Conservation (phyloP, 2,329 filamentous ascomycete genomes). For the Exophiala oligosperma region DNA sequence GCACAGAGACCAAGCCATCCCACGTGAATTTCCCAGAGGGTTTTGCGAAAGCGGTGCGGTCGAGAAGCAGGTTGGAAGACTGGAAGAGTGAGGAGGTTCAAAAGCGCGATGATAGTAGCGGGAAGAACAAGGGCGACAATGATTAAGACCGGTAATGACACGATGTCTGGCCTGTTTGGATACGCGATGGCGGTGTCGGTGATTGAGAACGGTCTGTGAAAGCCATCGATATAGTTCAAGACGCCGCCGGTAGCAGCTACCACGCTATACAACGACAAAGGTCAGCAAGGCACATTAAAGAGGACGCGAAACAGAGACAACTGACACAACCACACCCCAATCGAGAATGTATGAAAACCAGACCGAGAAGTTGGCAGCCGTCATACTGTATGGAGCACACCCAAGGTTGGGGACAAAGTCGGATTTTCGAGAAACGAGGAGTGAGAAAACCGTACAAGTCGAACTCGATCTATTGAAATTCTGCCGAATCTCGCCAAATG, state of each 20-base stretch:
- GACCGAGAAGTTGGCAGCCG: too few relatives aligned
- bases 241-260: slow-evolving; percentile 11
- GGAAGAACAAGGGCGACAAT: slow-evolving; percentile 66
- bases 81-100: slow-evolving; percentile 63
- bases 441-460: too few relatives aligned
- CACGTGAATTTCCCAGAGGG: slow-evolving; percentile 84
- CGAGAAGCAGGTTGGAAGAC: slow-evolving; percentile 35
- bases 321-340: too few relatives aligned
- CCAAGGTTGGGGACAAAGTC: too few relatives aligned
- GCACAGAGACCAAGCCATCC: slow-evolving; percentile 80
- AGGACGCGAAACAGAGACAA: too few relatives aligned
- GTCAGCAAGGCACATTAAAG: too few relatives aligned
- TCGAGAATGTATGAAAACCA: too few relatives aligned
- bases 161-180: slow-evolving; percentile 70
- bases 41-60: slow-evolving; percentile 65
- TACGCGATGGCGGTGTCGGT: slow-evolving; percentile 78
- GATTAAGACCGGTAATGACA: slow-evolving; percentile 65
- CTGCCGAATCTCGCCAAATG: too few relatives aligned
- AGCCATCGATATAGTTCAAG: slow-evolving; percentile 9
- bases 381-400: too few relatives aligned
- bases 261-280: neutral
- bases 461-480: too few relatives aligned
- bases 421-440: too few relatives aligned
- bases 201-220: slow-evolving; percentile 62
- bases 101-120: slow-evolving; percentile 64